Evolutionary conservation across 495 filamentous ascomycete genomes (phyloP).

Genomic region (Xylaria longipes): DNA sequence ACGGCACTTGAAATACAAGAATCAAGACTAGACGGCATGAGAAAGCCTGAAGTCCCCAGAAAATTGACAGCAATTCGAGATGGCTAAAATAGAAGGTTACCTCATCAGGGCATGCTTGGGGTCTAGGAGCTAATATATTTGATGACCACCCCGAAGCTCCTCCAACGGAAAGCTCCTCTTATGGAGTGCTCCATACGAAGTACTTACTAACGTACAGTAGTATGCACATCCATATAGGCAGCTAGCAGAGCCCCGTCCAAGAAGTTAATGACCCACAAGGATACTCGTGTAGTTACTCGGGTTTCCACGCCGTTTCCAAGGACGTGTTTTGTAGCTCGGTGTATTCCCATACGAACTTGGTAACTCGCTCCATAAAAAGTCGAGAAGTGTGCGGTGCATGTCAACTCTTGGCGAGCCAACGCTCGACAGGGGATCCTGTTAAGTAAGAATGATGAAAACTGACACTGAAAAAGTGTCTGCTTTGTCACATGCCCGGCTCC

Average conservation of each 20-base stretch:
- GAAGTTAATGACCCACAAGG: slow-evolving; percentile 9
- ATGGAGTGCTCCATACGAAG: slow-evolving; percentile 23
- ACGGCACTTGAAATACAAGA: slow-evolving; percentile 8
- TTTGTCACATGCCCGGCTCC: slow-evolving; percentile 22
- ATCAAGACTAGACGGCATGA: slow-evolving; percentile 14
- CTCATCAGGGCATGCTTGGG: slow-evolving; percentile 12
- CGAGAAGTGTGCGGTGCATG: not conserved
- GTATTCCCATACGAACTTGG: slow-evolving; percentile 9
- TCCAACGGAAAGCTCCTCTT: slow-evolving; percentile 26
- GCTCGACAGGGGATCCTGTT: slow-evolving; percentile 27
- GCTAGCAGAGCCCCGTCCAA: slow-evolving; percentile 20
- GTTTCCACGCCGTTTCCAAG: not conserved
- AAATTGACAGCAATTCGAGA: slow-evolving; percentile 16
- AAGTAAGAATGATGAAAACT: slow-evolving; percentile 15
- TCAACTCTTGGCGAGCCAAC: slow-evolving; percentile 18
- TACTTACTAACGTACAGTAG: slow-evolving; percentile 22
- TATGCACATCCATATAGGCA: slow-evolving; percentile 16
- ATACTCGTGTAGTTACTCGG: slow-evolving; percentile 17
- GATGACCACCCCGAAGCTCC: slow-evolving; percentile 17
- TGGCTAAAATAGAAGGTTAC: slow-evolving; percentile 23
- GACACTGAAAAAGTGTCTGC: slow-evolving; percentile 9
- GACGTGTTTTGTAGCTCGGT: slow-evolving; percentile 11
- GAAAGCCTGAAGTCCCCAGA: not conserved
- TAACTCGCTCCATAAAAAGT: slow-evolving; percentile 21
- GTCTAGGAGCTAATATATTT: slow-evolving; percentile 27